phyloP scores from a whole-genome alignment of 2,329 filamentous ascomycete species.

The Pleurostoma richardsiae region DNA sequence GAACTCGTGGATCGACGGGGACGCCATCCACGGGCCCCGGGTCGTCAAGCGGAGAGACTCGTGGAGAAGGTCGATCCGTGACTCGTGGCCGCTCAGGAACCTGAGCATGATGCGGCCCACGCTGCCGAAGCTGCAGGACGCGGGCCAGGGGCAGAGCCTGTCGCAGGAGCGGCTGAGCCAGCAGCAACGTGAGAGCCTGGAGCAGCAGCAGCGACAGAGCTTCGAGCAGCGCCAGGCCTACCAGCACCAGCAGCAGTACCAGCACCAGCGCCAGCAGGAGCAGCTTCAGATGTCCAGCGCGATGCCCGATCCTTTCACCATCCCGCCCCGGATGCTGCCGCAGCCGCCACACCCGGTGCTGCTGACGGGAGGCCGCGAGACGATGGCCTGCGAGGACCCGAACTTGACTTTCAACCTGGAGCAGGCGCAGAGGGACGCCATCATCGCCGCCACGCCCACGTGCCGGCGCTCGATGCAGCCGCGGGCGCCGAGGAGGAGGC shows the following conservation, averaged over 20 bases:
- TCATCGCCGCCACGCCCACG: constrained; percentile 2
- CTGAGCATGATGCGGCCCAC: constrained; percentile 20
- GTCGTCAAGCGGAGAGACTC: constrained; percentile 18
- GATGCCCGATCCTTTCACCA: too few relatives aligned
- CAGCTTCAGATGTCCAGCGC: too few relatives aligned
- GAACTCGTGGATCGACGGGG: constrained; percentile 43
- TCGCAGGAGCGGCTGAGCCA: too few relatives aligned
- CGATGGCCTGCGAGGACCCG: too few relatives aligned
- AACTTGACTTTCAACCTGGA: not conserved
- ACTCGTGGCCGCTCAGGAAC: constrained; percentile 20
- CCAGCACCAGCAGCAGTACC: not conserved
- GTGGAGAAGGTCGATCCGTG: constrained; percentile 10
- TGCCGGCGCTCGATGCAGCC: constrained; percentile 11
- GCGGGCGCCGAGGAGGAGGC: constrained; percentile 13
- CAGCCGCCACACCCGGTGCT: constrained; percentile 8
- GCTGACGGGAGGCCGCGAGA: not conserved
- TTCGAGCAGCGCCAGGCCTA: constrained; percentile 8
- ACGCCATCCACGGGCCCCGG: constrained; percentile 42
- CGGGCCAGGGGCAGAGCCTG: too few relatives aligned
- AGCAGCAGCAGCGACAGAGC: not conserved
- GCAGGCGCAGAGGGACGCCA: constrained; percentile 1
- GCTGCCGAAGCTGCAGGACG: constrained; percentile 21
- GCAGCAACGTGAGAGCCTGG: too few relatives aligned
- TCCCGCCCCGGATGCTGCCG: constrained; percentile 8
- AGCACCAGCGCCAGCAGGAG: not conserved